Evolutionary conservation across 2,329 filamentous ascomycete genomes (phyloP).

Genomic region (Stagonosporopsis chrysanthemi): DNA sequence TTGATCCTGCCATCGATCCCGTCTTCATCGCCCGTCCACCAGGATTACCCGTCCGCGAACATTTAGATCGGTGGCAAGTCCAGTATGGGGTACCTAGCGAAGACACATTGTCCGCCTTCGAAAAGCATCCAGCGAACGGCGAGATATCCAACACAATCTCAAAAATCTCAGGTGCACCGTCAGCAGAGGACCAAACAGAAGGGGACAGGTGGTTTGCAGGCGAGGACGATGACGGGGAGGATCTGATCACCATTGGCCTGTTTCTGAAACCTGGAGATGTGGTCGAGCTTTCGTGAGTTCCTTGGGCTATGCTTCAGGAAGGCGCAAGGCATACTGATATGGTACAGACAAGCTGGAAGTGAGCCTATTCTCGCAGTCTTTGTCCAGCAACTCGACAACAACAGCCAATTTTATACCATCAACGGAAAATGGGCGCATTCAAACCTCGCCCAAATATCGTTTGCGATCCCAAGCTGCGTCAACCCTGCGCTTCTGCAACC

Average conservation of each 20-base stretch:
- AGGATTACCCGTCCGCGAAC: conserved; percentile 35
- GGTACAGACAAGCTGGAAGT: conserved; percentile 29
- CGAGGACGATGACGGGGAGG: conserved; percentile 38
- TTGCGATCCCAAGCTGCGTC: conserved; percentile 59
- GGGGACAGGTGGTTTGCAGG: conserved; percentile 31
- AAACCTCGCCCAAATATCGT: conserved; percentile 52
- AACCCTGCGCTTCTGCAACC: conserved; percentile 54
- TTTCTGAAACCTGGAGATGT: conserved; percentile 57
- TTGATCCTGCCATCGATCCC: conserved; percentile 20
- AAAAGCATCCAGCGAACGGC: conserved; percentile 35
- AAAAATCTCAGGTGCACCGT: conserved; percentile 30
- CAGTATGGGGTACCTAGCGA: conserved; percentile 47
- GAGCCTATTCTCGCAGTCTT: conserved; percentile 60
- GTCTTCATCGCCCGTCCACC: conserved; percentile 22
- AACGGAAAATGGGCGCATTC: conserved; percentile 58
- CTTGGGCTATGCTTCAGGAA: not conserved
- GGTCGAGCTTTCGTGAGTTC: conserved; percentile 53
- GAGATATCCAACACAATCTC: conserved; percentile 37
- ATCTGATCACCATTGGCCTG: conserved; percentile 45
- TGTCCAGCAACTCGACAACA: conserved; percentile 51
- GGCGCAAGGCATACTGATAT: not conserved
- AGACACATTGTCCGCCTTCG: conserved; percentile 41
- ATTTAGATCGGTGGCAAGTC: conserved; percentile 54
- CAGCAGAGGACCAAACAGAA: conserved; percentile 34
- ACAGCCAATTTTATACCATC: conserved; percentile 59